These are phyloP conservation scores for Sideroxylon spinosum DNA, from an alignment of 179 eudicot genomes.

Conservation along the genomic window DNA sequence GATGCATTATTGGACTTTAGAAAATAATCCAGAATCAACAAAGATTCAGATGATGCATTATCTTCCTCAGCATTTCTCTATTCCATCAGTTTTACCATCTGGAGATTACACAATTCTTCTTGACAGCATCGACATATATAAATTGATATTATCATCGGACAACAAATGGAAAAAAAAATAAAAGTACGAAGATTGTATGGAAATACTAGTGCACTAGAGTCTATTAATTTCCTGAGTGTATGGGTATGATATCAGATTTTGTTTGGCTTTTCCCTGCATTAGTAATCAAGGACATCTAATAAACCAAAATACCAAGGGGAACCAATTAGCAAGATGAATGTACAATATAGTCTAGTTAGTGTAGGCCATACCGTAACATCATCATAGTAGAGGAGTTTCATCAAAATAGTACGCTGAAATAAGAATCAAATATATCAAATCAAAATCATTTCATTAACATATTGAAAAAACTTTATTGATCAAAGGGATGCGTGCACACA, in stretches of 20 bases:
- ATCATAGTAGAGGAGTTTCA: conserved; percentile 91
- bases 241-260: not conserved
- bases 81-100: not conserved
- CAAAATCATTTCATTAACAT: not conserved
- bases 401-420: conserved; percentile 86
- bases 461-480: not conserved
- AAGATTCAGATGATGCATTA: not conserved
- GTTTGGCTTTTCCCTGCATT: not conserved
- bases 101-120: not conserved
- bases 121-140: not conserved
- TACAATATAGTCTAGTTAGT: conserved; percentile 5
- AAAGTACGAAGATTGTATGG: not conserved
- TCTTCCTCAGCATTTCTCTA: not conserved
- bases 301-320: not conserved
- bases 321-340: not conserved
- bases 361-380: conserved; percentile 73
- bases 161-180: not conserved
- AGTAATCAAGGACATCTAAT: not conserved
- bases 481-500: conserved; percentile 4
- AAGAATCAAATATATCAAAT: conserved; percentile 2
- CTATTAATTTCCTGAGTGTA: not conserved
- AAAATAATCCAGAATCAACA: conserved; percentile 1
- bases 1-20: not conserved
- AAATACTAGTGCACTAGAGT: not conserved
- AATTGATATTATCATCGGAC: not conserved